Conservation (phyloP, 164 flowering plant species). For the Stephania japonica region DNA sequence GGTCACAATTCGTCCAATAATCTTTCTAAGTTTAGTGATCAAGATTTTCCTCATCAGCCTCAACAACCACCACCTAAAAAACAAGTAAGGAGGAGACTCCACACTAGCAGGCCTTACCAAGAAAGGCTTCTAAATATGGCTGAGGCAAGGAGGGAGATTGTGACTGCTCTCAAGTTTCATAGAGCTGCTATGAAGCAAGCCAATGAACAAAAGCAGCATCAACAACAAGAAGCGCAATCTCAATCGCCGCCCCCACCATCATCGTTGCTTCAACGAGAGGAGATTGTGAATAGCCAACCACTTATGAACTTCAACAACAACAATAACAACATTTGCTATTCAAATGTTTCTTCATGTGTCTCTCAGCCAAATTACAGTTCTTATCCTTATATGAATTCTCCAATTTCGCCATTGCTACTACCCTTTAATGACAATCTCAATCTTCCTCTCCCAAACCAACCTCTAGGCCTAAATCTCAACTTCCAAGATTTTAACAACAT, state of each 20-base stretch:
- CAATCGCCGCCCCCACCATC: conserved; percentile 21
- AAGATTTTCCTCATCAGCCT: conserved; percentile 20
- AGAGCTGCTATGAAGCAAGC: conserved; percentile 88
- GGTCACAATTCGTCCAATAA: conserved; percentile 20
- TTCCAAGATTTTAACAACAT: conserved; percentile 62
- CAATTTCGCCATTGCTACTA: conserved; percentile 21
- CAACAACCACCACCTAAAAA: conserved; percentile 51
- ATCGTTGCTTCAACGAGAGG: conserved; percentile 21
- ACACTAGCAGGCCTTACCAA: conserved; percentile 80
- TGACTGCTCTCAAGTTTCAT: conserved; percentile 81
- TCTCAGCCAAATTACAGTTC: conserved; percentile 16
- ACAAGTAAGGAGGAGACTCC: conserved; percentile 82
- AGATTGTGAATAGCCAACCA: conserved; percentile 6
- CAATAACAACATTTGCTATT: conserved; percentile 21
- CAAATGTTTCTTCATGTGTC: conserved; percentile 22
- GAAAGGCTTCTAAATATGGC: conserved; percentile 93
- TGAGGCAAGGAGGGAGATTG: conserved; percentile 80
- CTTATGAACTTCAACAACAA: conserved; percentile 23
- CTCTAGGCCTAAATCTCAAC: conserved; percentile 81
- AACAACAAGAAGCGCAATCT: conserved; percentile 13
- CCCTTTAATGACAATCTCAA: conserved; percentile 37
- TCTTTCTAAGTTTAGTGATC: conserved; percentile 20
- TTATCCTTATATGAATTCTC: conserved; percentile 30
- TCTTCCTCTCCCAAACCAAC: conserved; percentile 61
- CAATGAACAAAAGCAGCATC: conserved; percentile 39